Evolutionary conservation across 2,329 filamentous ascomycete genomes (phyloP).

Genomic region (Blastomyces emzantsi): DNA sequence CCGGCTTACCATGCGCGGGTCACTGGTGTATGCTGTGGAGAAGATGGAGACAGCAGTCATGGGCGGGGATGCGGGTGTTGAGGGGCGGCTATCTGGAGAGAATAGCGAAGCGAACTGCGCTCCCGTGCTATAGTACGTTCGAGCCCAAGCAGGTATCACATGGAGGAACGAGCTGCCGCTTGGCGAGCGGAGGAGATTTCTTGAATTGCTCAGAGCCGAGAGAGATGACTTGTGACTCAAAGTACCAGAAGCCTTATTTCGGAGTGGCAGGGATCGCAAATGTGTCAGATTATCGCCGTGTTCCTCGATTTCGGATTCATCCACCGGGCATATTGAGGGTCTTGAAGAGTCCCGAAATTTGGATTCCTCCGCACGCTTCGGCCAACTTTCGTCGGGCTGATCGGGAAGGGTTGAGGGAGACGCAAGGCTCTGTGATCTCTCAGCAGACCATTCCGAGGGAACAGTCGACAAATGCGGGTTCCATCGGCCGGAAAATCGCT

Average conservation of each 20-base stretch:
- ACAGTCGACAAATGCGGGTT: slow-evolving; percentile 39
- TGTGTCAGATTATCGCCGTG: slow-evolving; percentile 30
- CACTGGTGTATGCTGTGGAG: slow-evolving; percentile 24
- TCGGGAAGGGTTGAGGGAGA: slow-evolving; percentile 19
- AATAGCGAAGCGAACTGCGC: slow-evolving; percentile 37
- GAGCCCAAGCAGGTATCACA: slow-evolving; percentile 42
- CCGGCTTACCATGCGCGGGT: slow-evolving; percentile 23
- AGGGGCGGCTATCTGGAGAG: slow-evolving; percentile 24
- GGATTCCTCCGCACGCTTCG: slow-evolving; percentile 3
- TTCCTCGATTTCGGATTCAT: slow-evolving; percentile 27
- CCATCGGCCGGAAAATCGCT: slow-evolving; percentile 30
- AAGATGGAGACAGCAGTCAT: slow-evolving; percentile 17
- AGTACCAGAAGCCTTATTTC: slow-evolving; percentile 25
- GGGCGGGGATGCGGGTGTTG: slow-evolving; percentile 39
- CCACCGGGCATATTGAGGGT: slow-evolving; percentile 28
- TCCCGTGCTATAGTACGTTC: slow-evolving; percentile 60
- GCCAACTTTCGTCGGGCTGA: slow-evolving; percentile 7
- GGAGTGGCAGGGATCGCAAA: slow-evolving; percentile 23
- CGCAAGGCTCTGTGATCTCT: slow-evolving; percentile 23
- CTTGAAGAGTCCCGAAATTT: slow-evolving; percentile 20
- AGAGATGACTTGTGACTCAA: slow-evolving; percentile 38
- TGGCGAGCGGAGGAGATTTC: slow-evolving; percentile 34
- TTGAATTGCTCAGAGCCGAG: slow-evolving; percentile 30
- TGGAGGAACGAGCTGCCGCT: slow-evolving; percentile 37
- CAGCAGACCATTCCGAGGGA: slow-evolving; percentile 35